Base-by-base conservation (phyloP, 164 flowering plant species). In the Warburgia ugandensis region DNA sequence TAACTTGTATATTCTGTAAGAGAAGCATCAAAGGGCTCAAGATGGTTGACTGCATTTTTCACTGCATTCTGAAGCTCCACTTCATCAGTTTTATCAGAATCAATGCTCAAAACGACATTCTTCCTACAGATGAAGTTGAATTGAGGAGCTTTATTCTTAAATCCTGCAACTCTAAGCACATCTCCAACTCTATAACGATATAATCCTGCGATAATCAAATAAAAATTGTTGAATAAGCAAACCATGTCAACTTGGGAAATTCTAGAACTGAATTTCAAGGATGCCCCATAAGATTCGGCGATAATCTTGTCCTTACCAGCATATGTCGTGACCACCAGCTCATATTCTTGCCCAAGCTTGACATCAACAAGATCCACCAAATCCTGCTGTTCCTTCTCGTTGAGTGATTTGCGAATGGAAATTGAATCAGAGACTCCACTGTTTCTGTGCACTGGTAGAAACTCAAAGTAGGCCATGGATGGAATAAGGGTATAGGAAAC, bases 71-170 rank as follows among this genome's bases (percentile, higher is more conserved):
- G 97, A 1, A 92, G 80, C 77, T 92, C 99, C 3, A 86, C 95
- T 51, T 92, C 98, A 45, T 92, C 96, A 4, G 98, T 92, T 62
- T 92, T 92, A 53, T 92, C 99, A 0, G 94, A 59, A 52, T 92
- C 97, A 10, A 92, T 92, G 79, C 97, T 86, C 33, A 92, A 49
- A 22, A 75, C 94, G n/a, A 88, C 98, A 33, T 92, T 92, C 52
- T 85, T 84, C 21, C 98, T 49, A 69, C 97, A 86, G 0, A 92
- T 57, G 69, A 92, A 92, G 67, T 66, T 84, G 87, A 92, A 92
- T 56, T 92, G 95, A 0, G 98, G 98, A 2, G 94, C 94, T 46
- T 79, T 83, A 83, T 88, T 92, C 77, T 92, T 92, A 84, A 88
- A 92, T 46, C 96, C 96, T 0, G 91, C 81, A 14, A 92, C 98